phyloP scores from a whole-genome alignment of 148 eudicot species.

The Dysphania ambrosioides region DNA sequence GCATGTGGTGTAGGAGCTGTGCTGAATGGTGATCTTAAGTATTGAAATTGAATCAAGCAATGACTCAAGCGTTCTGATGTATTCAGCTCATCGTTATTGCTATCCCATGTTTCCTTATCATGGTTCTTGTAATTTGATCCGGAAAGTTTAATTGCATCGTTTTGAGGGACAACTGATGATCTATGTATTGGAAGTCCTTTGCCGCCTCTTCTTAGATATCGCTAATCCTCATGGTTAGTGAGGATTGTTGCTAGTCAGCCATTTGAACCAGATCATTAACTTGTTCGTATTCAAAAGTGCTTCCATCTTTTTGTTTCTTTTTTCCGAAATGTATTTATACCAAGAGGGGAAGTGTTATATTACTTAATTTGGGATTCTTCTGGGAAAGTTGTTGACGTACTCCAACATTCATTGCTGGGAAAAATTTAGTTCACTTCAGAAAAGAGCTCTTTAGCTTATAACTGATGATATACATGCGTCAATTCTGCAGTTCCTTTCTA shows the following conservation, averaged over 20 bases:
- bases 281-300: slow-evolving; percentile 26
- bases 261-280: slow-evolving; percentile 26
- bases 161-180: slow-evolving; percentile 31
- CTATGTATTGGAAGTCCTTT: slow-evolving; percentile 18
- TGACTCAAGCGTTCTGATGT: slow-evolving; percentile 33
- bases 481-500: slow-evolving; percentile 36
- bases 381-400: slow-evolving; percentile 29
- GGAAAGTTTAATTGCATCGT: slow-evolving; percentile 29
- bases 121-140: slow-evolving; percentile 26
- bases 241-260: slow-evolving; percentile 39
- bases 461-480: slow-evolving; percentile 41
- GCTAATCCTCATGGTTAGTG: slow-evolving; percentile 19
- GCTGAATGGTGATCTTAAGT: slow-evolving; percentile 37
- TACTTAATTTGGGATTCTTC: slow-evolving; percentile 41
- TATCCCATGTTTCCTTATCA: slow-evolving; percentile 21
- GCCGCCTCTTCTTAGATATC: slow-evolving; percentile 30
- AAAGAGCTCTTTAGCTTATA: slow-evolving; percentile 43
- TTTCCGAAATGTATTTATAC: slow-evolving; percentile 32
- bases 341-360: slow-evolving; percentile 38
- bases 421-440: slow-evolving; percentile 43
- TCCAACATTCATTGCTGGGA: slow-evolving; percentile 39
- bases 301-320: slow-evolving; percentile 34
- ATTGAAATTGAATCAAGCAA: slow-evolving; percentile 31
- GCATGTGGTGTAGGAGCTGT: slow-evolving; percentile 35
- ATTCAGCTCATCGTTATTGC: slow-evolving; percentile 26